Conservation (phyloP, 768 basidiomycete genomes). For the Pleurotus salmoneostramineus region DNA sequence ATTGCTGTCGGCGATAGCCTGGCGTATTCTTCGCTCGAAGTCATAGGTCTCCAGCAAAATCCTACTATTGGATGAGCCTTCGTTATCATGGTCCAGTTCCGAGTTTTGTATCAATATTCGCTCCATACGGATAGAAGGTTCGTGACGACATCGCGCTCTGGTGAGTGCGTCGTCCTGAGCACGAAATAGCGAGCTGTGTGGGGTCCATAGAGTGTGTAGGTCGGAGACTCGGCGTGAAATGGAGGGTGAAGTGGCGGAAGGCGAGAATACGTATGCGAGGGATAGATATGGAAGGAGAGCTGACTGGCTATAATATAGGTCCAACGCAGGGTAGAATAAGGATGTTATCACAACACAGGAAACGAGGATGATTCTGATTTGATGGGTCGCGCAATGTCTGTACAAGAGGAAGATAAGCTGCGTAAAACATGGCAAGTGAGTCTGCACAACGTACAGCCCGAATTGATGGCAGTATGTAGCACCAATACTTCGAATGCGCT, state of each 20-base stretch:
- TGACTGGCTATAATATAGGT: slow-evolving; percentile 53
- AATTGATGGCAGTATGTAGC: slow-evolving; percentile 65
- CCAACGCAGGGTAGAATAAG: slow-evolving; percentile 87
- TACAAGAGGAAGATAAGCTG: slow-evolving; percentile 1
- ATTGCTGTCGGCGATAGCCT: slow-evolving; percentile 31
- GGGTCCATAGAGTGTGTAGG: slow-evolving; percentile 70
- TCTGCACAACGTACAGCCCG: slow-evolving; percentile 60
- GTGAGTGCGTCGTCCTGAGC: slow-evolving; percentile 68
- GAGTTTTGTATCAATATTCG: slow-evolving; percentile 65
- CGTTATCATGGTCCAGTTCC: slow-evolving; percentile 32
- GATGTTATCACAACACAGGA: slow-evolving; percentile 86
- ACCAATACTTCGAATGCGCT: slow-evolving; percentile 36
- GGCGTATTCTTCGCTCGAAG: slow-evolving; percentile 56
- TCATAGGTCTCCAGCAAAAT: slow-evolving; percentile 62
- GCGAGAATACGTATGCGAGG: slow-evolving; percentile 42
- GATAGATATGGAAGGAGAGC: slow-evolving; percentile 60
- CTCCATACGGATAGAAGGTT: slow-evolving; percentile 72
- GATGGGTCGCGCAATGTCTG: slow-evolving; percentile 88
- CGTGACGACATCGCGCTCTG: slow-evolving; percentile 66
- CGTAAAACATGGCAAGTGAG: slow-evolving; percentile 6
- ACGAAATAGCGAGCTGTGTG: slow-evolving; percentile 50
- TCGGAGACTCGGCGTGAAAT: slow-evolving; percentile 26
- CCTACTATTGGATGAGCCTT: slow-evolving; percentile 54
- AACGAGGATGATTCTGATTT: slow-evolving; percentile 84
- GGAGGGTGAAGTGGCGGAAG: slow-evolving; percentile 32